These are phyloP conservation scores for Aspergillus leporis DNA, from an alignment of 495 filamentous ascomycete genomes.

Conservation along the genomic window DNA sequence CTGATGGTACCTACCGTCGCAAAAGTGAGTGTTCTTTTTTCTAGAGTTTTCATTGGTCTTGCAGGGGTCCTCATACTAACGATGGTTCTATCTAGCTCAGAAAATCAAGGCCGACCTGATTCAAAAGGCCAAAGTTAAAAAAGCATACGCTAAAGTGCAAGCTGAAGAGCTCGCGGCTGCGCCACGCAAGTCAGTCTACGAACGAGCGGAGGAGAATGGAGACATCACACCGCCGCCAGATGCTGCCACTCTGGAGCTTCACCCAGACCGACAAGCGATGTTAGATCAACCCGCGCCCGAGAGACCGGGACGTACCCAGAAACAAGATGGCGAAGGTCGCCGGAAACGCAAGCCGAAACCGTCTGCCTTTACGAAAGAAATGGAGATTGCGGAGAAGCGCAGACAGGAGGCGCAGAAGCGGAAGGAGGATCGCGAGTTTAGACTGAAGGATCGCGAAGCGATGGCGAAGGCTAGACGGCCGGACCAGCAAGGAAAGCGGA, in stretches of 20 bases:
- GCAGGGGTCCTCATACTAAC: conserved; percentile 9
- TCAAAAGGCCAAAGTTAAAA: conserved; percentile 91
- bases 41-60: not conserved
- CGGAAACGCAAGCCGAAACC: conserved; percentile 53
- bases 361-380: conserved; percentile 74
- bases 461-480: conserved; percentile 76
- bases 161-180: conserved; percentile 50
- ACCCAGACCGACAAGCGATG: conserved; percentile 72
- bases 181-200: conserved; percentile 34
- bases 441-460: conserved; percentile 62
- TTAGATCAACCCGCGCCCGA: conserved; percentile 47
- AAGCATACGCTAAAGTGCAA: conserved; percentile 87
- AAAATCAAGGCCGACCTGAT: conserved; percentile 93
- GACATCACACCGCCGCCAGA: conserved; percentile 28
- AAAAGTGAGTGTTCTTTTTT: conserved; percentile 60
- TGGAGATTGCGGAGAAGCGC: conserved; percentile 65
- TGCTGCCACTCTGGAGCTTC: conserved; percentile 56
- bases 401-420: conserved; percentile 64
- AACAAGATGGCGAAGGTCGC: conserved; percentile 18
- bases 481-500: conserved; percentile 76
- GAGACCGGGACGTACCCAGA: conserved; percentile 18
- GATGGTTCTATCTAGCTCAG: conserved; percentile 58
- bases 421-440: conserved; percentile 55
- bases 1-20: conserved; percentile 86
- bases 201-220: conserved; percentile 27